phyloP scores from a whole-genome alignment of 2,329 filamentous ascomycete species.

The Xylaria arbuscula region DNA sequence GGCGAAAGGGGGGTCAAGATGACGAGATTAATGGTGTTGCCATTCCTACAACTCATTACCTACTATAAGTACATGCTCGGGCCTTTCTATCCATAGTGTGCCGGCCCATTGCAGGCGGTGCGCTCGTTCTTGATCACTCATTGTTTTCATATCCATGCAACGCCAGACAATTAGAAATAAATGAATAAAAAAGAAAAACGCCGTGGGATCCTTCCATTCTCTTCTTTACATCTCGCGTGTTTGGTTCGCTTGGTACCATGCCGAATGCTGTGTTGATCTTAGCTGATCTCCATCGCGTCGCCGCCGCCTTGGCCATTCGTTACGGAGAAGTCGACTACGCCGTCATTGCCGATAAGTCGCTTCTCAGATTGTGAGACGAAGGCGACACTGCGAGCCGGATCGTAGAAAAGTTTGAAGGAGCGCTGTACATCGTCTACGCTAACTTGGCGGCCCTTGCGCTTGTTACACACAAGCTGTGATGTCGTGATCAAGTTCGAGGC shows the following conservation, averaged over 20 bases:
- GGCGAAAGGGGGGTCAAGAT: constrained; percentile 6
- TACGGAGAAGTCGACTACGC: constrained; percentile 76
- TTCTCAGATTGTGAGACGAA: constrained; percentile 93
- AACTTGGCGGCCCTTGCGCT: constrained; percentile 86
- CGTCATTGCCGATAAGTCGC: constrained; percentile 89
- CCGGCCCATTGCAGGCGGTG: constrained; percentile 26
- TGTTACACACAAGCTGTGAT: constrained; percentile 85
- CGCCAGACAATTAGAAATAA: constrained; percentile 40
- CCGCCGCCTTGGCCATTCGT: constrained; percentile 56
- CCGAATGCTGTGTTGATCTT: constrained; percentile 9
- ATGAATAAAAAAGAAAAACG: constrained; percentile 22
- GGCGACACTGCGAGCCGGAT: constrained; percentile 85
- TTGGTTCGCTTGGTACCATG: constrained; percentile 12
- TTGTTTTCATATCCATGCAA: constrained; percentile 47
- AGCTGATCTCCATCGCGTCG: constrained; percentile 52
- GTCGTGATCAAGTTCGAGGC: constrained; percentile 98
- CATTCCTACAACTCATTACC: constrained; percentile 35
- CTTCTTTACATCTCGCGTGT: constrained; percentile 2
- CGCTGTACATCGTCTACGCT: constrained; percentile 89
- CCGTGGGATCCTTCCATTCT: constrained; percentile 22
- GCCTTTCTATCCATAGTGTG: constrained; percentile 39
- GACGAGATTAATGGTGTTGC: constrained; percentile 36
- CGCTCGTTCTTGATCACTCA: constrained; percentile 29
- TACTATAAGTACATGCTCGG: constrained; percentile 41
- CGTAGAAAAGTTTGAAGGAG: constrained; percentile 94